Base-by-base conservation (phyloP, 306 rosid species). In the Leucaena leucocephala region DNA sequence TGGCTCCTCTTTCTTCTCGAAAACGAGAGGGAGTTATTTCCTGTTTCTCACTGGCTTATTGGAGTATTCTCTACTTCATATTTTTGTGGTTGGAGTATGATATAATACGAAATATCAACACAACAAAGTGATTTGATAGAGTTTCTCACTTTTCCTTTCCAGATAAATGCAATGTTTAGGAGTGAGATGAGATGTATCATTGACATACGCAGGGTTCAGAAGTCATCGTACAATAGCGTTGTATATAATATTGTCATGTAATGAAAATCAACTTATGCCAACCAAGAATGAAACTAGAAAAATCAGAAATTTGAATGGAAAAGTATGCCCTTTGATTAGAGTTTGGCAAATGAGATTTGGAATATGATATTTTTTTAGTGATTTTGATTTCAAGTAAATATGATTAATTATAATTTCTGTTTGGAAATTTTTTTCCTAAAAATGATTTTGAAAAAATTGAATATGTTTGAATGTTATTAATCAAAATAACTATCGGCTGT, bases 121-220 rank as follows among this genome's bases (percentile, higher is more conserved):
- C 78, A 72, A 74, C 40, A 19, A 72, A 58, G 42, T 74, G 49
- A 40, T 55, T 61, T 57, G 21, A 46, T 61, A 13, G 68, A 42
- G 76, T 57, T 49, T 71, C 39, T 8, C 54, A 54, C 27, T 68
- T 35, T 79, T 72, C 80, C 68, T 80, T 72, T 79, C 58, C 84
- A 76, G 86, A 80, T 85, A 19, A 71, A 48, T 76, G 77, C 82
- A 19, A 72, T 10, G 40, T 54, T 77, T 82, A 17, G 50, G 52
- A 43, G 61, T 70, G 69, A 78, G 74, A 34, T 69, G 49, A 58
- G 77, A 80, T 65, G 3, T 46, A 38, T 40, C 55, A 74, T 55
- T 39, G 65, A 40, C 55, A 57, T 33, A 66, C 67, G 6, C 40
- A 69, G 76, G 71, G 34, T 59, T 80, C 66, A 35, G 38, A 57